Evolutionary conservation across 345 rosid genomes (phyloP), one percentile per base, ranked within the genome.

Genomic region (Eucalyptus melliodora): DNA sequence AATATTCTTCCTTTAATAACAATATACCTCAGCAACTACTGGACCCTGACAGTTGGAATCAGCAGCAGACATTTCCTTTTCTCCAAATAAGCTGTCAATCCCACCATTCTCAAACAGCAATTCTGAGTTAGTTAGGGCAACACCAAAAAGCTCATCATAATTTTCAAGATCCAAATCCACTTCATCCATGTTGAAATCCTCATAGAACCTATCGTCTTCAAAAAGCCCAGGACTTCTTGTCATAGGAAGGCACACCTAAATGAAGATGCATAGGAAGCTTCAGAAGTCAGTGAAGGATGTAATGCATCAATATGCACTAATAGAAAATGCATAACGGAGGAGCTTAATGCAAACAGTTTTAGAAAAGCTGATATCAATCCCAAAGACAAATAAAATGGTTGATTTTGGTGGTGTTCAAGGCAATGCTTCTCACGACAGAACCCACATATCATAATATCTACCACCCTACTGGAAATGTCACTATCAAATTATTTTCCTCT

Each of bases 91-190:
- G 93, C 99, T 95, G 87, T 94, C 97, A 9, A 98, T 93, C 56
- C 99, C 99, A 88, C 96, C 96, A 90, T 96, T 94, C 90, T 95
- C 98, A 89, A 98, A 91, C 83, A 96, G 95, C 92, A 96, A 96
- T 91, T 95, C 98, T 8, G 97, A 92, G 86, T 96, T 91, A 92
- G 95, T 96, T 44, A 97, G 96, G 88, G 97, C 93, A 30, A 93
- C 90, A n/a, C 99, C 98, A 89, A 98, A 98, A 87, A 98, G 98
- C 92, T 98, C 99, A 91, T 98, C 99, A 92, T 97, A 97, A 91
- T 97, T 96, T 92, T 98, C 99, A 85, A 96, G 93, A 90, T 92
- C 95, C 94, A 98, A 90, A 89, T 95, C 99, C 92, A 98, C 88
- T 93, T 97, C 98, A 92, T 96, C 97, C 96, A 95, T 95, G 90